Conservation (phyloP, 768 basidiomycete species). For the Russula olivacea region DNA sequence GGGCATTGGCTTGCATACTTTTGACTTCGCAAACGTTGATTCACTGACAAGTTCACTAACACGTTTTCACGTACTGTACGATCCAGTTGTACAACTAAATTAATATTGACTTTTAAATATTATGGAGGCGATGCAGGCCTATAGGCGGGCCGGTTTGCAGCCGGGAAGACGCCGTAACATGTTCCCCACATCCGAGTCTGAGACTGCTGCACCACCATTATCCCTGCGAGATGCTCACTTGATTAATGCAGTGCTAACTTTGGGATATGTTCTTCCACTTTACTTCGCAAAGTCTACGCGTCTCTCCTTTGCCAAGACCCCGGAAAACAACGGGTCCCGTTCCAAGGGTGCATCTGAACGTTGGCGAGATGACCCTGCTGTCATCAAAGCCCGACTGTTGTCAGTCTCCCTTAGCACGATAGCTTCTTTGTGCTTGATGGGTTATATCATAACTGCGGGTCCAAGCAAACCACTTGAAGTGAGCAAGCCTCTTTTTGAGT, state of each 20-base stretch:
- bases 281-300: constrained; percentile 67
- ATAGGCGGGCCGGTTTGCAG: neutral
- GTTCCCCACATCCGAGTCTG: constrained; percentile 23
- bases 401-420: constrained; percentile 63
- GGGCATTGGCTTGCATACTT: constrained; percentile 57
- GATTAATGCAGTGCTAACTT: constrained; percentile 53
- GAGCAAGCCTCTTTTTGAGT: constrained; percentile 20
- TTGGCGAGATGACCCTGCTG: constrained; percentile 78
- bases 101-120: neutral
- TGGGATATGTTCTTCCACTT: constrained; percentile 75
- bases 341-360: constrained; percentile 39
- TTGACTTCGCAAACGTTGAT: constrained; percentile 41
- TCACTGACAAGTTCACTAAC: constrained; percentile 18
- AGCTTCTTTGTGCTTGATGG: constrained; percentile 49
- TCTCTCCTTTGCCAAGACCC: constrained; percentile 42
- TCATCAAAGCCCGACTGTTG: constrained; percentile 71
- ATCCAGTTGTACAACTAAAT: neutral
- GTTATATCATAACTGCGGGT: constrained; percentile 35
- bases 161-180: constrained; percentile 6
- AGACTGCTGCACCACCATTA: constrained; percentile 23
- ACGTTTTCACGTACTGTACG: neutral
- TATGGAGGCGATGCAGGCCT: neutral
- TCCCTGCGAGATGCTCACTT: constrained; percentile 39
- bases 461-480: constrained; percentile 24
- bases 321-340: constrained; percentile 25